These are phyloP conservation scores for Gymnopilus junonius DNA, from an alignment of 768 basidiomycete genomes.

Conservation along the genomic window DNA sequence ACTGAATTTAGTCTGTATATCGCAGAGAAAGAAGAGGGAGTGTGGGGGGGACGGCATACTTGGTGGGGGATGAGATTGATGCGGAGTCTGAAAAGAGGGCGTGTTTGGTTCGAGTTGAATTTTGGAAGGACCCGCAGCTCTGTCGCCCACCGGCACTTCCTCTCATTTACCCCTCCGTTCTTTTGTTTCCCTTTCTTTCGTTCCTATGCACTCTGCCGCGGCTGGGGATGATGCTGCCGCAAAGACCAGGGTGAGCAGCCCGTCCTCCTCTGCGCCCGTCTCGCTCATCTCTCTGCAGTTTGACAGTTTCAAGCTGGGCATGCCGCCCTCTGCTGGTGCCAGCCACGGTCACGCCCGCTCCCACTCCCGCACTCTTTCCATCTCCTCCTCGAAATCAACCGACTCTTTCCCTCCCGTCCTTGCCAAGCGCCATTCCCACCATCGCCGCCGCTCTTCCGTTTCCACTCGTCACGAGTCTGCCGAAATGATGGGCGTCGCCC, in stretches of 20 bases:
- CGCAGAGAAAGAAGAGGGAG: conserved; percentile 80
- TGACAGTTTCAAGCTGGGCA: conserved; percentile 74
- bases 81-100: conserved; percentile 21
- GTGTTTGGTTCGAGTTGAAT: conserved; percentile 27
- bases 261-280: neutral
- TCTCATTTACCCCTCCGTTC: conserved; percentile 33
- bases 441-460: conserved; percentile 84
- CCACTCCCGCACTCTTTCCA: conserved; percentile 71
- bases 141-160: conserved; percentile 19
- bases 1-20: conserved; percentile 82
- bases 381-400: conserved; percentile 47
- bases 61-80: conserved; percentile 12
- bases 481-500: conserved; percentile 84
- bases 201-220: conserved; percentile 20
- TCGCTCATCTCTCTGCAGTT: conserved; percentile 48
- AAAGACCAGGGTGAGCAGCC: conserved; percentile 44
- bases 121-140: conserved; percentile 20
- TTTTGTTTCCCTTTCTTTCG: conserved; percentile 26
- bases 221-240: conserved; percentile 42
- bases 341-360: conserved; percentile 64
- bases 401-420: conserved; percentile 25
- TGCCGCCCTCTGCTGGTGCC: conserved; percentile 41
- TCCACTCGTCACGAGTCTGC: conserved; percentile 90
- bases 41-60: conserved; percentile 31
- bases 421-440: conserved; percentile 77